Conservation (phyloP, 2,329 filamentous ascomycete species). For the Epichloe bromicola region DNA sequence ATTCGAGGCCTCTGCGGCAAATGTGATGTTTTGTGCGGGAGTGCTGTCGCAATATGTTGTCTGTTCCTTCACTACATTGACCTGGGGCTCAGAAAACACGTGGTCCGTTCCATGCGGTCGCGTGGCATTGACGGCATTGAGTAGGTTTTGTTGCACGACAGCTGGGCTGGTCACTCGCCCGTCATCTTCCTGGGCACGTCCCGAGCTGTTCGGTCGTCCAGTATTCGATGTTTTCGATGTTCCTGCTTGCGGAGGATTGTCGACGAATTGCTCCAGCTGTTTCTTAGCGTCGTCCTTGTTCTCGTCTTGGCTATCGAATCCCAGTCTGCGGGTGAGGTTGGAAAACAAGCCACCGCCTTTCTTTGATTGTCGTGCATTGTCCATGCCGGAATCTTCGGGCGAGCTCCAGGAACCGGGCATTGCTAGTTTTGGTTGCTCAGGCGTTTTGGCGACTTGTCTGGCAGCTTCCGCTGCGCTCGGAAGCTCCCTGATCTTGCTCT, state of each 20-base stretch:
- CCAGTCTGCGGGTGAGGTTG: constrained; percentile 52
- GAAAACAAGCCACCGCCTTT: constrained; percentile 51
- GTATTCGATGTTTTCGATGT: neutral
- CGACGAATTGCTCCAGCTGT: constrained; percentile 31
- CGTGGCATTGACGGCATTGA: constrained; percentile 67
- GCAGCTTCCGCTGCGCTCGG: constrained; percentile 21
- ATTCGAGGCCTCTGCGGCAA: constrained; percentile 55
- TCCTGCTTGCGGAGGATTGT: constrained; percentile 14
- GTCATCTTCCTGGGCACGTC: constrained; percentile 24
- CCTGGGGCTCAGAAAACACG: constrained; percentile 60
- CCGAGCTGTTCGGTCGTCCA: neutral
- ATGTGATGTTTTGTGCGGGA: constrained; percentile 59
- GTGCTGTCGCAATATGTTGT: constrained; percentile 75
- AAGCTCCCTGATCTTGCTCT: constrained; percentile 3
- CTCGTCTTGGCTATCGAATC: constrained; percentile 40
- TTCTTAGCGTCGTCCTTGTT: constrained; percentile 28
- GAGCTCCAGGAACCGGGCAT: constrained; percentile 73
- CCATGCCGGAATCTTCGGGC: constrained; percentile 34
- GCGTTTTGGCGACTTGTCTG: constrained; percentile 27
- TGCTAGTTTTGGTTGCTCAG: constrained; percentile 24
- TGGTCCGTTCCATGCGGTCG: constrained; percentile 60
- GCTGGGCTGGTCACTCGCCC: constrained; percentile 47
- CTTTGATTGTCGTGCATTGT: constrained; percentile 20
- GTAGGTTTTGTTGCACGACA: constrained; percentile 54
- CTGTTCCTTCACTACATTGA: constrained; percentile 66